These are phyloP conservation scores for Cucumis sativus DNA, from an alignment of 306 rosid species.

Conservation along the genomic window DNA sequence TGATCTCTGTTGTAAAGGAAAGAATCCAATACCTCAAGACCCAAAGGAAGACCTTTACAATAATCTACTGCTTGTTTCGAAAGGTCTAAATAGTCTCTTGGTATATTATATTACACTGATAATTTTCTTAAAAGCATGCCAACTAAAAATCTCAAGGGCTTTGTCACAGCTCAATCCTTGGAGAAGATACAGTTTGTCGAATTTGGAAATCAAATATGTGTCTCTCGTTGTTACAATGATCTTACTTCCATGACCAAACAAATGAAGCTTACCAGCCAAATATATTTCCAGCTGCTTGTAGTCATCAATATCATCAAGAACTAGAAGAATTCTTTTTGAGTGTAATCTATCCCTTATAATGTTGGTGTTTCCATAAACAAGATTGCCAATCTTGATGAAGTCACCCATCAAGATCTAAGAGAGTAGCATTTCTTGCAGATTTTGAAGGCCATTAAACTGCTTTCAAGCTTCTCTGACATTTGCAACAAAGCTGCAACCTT, in stretches of 20 bases:
- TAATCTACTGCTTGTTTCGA: conserved; percentile 3
- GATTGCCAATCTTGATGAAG: not conserved
- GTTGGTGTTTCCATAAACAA: not conserved
- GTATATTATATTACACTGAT: not conserved
- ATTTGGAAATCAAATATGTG: not conserved
- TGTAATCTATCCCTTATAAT: not conserved
- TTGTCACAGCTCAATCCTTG: not conserved
- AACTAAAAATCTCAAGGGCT: conserved; percentile 5
- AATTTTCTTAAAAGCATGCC: conserved; percentile 18
- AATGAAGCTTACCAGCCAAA: not conserved
- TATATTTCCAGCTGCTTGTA: not conserved
- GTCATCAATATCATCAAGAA: conserved; percentile 6
- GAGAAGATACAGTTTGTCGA: not conserved
- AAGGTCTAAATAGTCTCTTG: not conserved
- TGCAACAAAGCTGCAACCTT: not conserved
- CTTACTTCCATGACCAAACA: conserved; percentile 14
- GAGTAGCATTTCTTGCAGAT: conserved; percentile 11
- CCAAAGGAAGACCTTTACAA: conserved; percentile 24
- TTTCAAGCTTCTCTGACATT: not conserved
- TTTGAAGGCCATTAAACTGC: not conserved
- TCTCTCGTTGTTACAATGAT: conserved; percentile 20
- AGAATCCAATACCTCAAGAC: conserved; percentile 26
- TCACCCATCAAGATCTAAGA: not conserved
- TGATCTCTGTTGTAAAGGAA: not conserved
- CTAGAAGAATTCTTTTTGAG: not conserved